phyloP scores from a whole-genome alignment of 805 yeast genomes.

The Wickerhamiella australiensis region DNA sequence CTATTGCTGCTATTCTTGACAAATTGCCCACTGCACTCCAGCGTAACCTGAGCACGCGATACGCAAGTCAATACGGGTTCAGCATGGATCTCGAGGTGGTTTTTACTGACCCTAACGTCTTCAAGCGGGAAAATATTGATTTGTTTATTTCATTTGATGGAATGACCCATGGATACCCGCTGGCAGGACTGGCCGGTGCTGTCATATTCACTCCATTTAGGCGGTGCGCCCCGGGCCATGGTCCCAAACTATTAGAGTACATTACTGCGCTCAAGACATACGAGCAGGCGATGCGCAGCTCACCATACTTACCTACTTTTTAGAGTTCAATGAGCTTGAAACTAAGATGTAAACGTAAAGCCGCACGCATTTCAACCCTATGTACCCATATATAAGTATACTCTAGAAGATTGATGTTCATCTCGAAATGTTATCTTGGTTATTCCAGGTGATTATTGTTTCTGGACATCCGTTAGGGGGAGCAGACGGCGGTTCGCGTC shows the following conservation, averaged over 20 bases:
- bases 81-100: conserved; percentile 1
- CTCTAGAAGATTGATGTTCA: no score
- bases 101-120: neutral
- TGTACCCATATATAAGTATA: neutral
- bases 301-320: neutral
- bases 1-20: neutral
- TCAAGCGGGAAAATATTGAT: neutral
- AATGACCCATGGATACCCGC: conserved; percentile 10
- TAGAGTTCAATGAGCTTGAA: neutral
- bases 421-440: no score
- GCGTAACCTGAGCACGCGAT: neutral
- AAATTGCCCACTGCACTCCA: neutral
- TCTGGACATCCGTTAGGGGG: no score
- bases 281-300: neutral
- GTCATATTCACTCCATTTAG: conserved; percentile 9
- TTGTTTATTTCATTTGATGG: conserved; percentile 12
- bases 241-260: conserved; percentile 11
- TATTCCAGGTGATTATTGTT: no score
- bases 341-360: neutral
- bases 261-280: conserved; percentile 1
- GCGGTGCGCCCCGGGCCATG: neutral
- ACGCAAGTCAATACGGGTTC: neutral
- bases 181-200: conserved; percentile 1
- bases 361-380: no score
- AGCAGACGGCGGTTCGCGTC: neutral